Conservation (phyloP, 768 basidiomycete genomes). For the Mycena sanguinolenta region DNA sequence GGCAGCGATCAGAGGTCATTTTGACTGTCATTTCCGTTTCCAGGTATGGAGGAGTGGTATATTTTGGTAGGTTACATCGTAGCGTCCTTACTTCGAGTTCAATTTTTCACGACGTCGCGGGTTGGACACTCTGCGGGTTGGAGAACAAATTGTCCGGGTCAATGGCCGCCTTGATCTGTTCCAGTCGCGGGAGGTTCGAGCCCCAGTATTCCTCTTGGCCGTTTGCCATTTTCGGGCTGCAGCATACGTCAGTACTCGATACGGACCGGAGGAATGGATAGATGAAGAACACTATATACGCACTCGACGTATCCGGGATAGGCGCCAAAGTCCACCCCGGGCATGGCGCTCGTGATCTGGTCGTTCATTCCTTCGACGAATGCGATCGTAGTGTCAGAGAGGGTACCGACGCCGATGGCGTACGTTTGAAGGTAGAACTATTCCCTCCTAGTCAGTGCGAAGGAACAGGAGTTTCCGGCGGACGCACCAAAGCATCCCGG, state of each 20-base stretch:
- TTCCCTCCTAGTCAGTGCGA: no score
- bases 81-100: no score
- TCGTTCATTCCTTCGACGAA: slow-evolving; percentile 32
- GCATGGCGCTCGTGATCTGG: slow-evolving; percentile 28
- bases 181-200: slow-evolving; percentile 29
- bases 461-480: not conserved
- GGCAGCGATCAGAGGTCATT: no score
- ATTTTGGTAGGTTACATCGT: no score
- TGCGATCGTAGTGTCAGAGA: slow-evolving; percentile 22
- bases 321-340: slow-evolving; percentile 32
- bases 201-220: slow-evolving; percentile 34
- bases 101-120: no score
- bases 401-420: slow-evolving; percentile 23
- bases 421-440: slow-evolving; percentile 37
- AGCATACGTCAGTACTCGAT: no score
- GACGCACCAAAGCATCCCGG: slow-evolving; percentile 27
- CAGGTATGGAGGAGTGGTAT: no score
- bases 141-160: slow-evolving; percentile 34
- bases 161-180: slow-evolving; percentile 25
- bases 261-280: no score
- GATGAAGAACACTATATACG: no score
- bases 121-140: slow-evolving; percentile 37
- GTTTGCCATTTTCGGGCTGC: slow-evolving; percentile 24
- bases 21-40: no score
- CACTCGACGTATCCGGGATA: slow-evolving; percentile 39